Percentiles rank a stretch among this genome's conserved stretches.
Evolutionary conservation across 1,284 basidiomycete species (phyloP).

Genomic region (Golubevia sp.): DNA sequence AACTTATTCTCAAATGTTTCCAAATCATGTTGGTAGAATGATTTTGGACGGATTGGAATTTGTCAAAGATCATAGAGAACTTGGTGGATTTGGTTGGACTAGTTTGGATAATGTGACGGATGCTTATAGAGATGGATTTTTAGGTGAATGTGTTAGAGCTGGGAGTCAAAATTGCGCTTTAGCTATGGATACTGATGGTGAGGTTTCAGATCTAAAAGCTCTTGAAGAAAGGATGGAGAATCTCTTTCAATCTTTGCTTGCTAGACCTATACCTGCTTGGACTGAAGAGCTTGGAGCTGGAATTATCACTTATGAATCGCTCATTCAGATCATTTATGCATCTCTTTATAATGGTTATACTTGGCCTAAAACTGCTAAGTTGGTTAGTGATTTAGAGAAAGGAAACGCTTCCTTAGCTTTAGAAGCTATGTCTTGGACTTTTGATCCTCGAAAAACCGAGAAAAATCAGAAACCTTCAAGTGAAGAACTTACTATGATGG

Average conservation of each 20-base stretch:
- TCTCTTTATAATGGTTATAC: constrained; percentile 13
- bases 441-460: constrained; percentile 11
- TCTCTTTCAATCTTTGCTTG: constrained; percentile 12
- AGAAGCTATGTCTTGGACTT: constrained; percentile 18
- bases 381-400: constrained; percentile 12
- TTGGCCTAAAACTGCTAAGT: constrained; percentile 15
- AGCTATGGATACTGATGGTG: constrained; percentile 3
- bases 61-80: constrained; percentile 15
- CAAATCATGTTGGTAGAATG: constrained; percentile 15
- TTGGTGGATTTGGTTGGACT: constrained; percentile 20
- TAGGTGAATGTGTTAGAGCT: constrained; percentile 25
- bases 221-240: constrained; percentile 8
- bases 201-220: neutral
- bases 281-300: constrained; percentile 12
- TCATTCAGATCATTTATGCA: constrained; percentile 18
- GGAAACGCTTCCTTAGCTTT: constrained; percentile 18
- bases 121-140: constrained; percentile 21
- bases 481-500: constrained; percentile 17
- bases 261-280: constrained; percentile 15
- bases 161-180: constrained; percentile 19
- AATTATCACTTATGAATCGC: constrained; percentile 18
- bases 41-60: constrained; percentile 24
- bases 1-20: constrained; percentile 29
- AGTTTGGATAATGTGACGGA: constrained; percentile 28
- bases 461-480: constrained; percentile 8